These are phyloP conservation scores for Backusella sp. DNA, from an alignment of 192 early-diverging fungal species.

Conservation along the genomic window DNA sequence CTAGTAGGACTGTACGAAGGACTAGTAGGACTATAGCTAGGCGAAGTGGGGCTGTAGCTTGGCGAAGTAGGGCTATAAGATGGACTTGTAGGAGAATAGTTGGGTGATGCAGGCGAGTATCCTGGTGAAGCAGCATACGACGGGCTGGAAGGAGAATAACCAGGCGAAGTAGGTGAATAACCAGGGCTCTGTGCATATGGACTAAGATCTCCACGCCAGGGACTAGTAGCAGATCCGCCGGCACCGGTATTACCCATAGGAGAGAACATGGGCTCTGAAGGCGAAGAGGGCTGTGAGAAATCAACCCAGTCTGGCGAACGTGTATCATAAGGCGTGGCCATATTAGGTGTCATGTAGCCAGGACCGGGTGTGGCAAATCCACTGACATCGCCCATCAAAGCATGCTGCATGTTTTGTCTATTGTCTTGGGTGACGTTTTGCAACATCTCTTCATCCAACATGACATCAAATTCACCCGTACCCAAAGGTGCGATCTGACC, in stretches of 20 bases:
- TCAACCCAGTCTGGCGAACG: conserved; percentile 63
- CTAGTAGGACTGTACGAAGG: conserved; percentile 69
- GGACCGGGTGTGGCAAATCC: conserved; percentile 48
- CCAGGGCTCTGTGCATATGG: conserved; percentile 45
- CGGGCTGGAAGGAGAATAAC: conserved; percentile 76
- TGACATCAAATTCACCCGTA: conserved; percentile 90
- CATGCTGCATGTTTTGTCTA: conserved; percentile 47
- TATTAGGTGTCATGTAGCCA: conserved; percentile 57
- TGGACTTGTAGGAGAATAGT: conserved; percentile 63
- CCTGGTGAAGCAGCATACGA: conserved; percentile 64
- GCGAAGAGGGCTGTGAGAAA: conserved; percentile 61
- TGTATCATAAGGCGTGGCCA: conserved; percentile 77
- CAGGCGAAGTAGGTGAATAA: conserved; percentile 69
- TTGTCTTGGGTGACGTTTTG: conserved; percentile 62
- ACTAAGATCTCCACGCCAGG: conserved; percentile 44
- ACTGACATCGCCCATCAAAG: conserved; percentile 48
- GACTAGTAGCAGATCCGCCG: conserved; percentile 54
- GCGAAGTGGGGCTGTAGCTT: conserved; percentile 75
- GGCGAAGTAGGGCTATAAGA: conserved; percentile 68
- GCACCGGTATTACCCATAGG: conserved; percentile 79
- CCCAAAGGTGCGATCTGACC: conserved; percentile 97
- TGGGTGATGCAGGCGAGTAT: conserved; percentile 67
- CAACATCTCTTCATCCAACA: conserved; percentile 93
- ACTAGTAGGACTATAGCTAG: conserved; percentile 63
- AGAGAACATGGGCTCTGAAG: conserved; percentile 81